Base-by-base conservation (phyloP, 23 red algal species). In the Gracilaria caudata region DNA sequence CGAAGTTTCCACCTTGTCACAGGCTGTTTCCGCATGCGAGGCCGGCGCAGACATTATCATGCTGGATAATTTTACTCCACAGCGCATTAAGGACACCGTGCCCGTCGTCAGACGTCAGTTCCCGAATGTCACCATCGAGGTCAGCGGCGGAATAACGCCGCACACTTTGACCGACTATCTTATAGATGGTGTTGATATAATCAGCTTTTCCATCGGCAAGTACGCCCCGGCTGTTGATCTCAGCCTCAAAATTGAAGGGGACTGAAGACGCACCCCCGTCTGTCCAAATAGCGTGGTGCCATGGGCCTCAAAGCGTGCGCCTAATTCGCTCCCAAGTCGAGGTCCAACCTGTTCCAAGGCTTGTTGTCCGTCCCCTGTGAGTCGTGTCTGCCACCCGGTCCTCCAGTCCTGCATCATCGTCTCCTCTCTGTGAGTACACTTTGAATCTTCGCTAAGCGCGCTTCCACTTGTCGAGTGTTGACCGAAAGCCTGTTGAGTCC, bases 31-130 rank as follows among this genome's bases (percentile, higher is more conserved):
- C 32, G 96, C 93, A 4, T 73, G 73, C 28, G 49, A 59, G 35
- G 93, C 92, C 29, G 96, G 96, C 43, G 96, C 92, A 2, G 96
- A 98, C 61, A 81, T 98, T 3, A 89, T 98, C 14, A 98, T 98
- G 96, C 70, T 98, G 58, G 96, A 98, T 72, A 98, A 98, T 60
- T 87, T 98, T 33, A 8, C 34, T 12, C 59, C 89, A 20, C 34
- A 30, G 30, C 49, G 21, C 20, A 70, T 95, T 57, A 38, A 39
- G 40, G 37, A 82, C 24, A 66, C 73, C 36, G 96, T 92, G 10
- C 59, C 25, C 33, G 51, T 78, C 17, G 20, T 98, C n/a, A 86
- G 77, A 44, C 32, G 28, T 36, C 61, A 80, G 17, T 88, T 78
- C 51, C 80, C 89, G 12, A 60, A 51, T 41, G 37, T 92, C 17